A percentile compares a stretch with the other conserved stretches of the same genome.
These are phyloP conservation scores for Aspergillus viridinutans DNA, from an alignment of 2,329 filamentous ascomycete species.

Conservation along the genomic window DNA sequence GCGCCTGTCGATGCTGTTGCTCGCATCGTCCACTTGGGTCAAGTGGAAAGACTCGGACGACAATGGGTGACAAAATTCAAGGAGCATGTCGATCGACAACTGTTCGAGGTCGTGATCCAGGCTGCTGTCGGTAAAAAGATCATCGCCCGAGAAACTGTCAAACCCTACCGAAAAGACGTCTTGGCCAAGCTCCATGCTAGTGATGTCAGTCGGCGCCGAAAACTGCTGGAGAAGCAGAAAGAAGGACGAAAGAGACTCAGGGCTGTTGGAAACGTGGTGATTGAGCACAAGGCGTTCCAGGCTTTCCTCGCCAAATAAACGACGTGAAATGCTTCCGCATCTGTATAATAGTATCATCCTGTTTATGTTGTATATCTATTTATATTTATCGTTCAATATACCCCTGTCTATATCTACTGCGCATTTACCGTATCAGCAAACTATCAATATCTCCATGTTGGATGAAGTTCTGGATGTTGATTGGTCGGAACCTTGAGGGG, in stretches of 20 bases:
- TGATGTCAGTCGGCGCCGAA: slow-evolving; percentile 75
- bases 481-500: slow-evolving; percentile 13
- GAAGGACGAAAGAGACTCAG: slow-evolving; percentile 85
- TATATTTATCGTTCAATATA: background rate
- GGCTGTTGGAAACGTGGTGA: slow-evolving; percentile 77
- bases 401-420: background rate
- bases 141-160: slow-evolving; percentile 88
- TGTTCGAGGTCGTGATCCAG: slow-evolving; percentile 97
- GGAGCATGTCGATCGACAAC: slow-evolving; percentile 90
- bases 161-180: slow-evolving; percentile 95
- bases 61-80: slow-evolving; percentile 96
- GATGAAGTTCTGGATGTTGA: slow-evolving; percentile 6
- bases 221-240: slow-evolving; percentile 94
- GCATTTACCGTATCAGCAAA: background rate
- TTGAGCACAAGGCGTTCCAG: slow-evolving; percentile 94
- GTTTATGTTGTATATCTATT: background rate
- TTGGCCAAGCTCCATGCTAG: slow-evolving; percentile 87
- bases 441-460: background rate
- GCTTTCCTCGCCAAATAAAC: slow-evolving; percentile 76
- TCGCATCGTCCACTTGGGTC: slow-evolving; percentile 79
- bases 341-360: slow-evolving; percentile 1
- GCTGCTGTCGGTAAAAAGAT: slow-evolving; percentile 78
- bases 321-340: background rate
- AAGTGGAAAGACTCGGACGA: slow-evolving; percentile 74
- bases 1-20: slow-evolving; percentile 88